Evolutionary conservation across 768 basidiomycete genomes (phyloP), one percentile per base, ranked within the genome.

Genomic region (Tricholomella constricta): DNA sequence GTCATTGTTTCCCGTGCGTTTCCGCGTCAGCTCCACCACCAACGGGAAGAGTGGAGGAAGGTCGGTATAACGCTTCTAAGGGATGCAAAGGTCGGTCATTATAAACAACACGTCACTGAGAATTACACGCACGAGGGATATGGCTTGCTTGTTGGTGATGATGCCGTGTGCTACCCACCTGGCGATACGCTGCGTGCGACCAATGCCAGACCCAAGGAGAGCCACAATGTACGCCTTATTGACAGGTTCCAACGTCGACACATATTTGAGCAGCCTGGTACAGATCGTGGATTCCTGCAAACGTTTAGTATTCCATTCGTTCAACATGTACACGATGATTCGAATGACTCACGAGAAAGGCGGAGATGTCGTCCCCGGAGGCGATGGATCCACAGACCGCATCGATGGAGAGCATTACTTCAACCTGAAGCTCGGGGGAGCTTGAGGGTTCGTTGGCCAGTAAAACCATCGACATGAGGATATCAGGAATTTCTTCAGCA

Each of bases 401-500:
- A 43, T 86, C 77, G 35, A 86, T 65, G 1, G 78, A 72, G 6
- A 69, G 57, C 40, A 74, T 74, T 40, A 87, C 66, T 6, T 81
- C 81, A 22, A 64, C 69, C 48, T 66, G 71, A 7, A 84, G 69
- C 12, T 79, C 76, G 3, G 65, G 61, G 1, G 77, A 67, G 27
- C 77, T 77, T 11, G 73, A 67, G 1, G 73, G 65, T 58, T 90
- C 88, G 55, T 87, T 75, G 2, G 74, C 84, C 23, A 90, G 63
- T 2, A 85, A 67, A 4, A 85, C 54, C 36, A 91, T 58, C 2
- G 73, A 66, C 44, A 82, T 57, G 7, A 85, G 57, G 19, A 85
- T 62, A 51, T 82, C 75, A 11, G 79, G 73, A 1, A 78, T 60
- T 19, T 86, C 82, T 5, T 70, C 62, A 6, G 49, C 38, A 15